Percentiles rank a stretch among this genome's conserved stretches.
Evolutionary conservation across 345 rosid species (phyloP).

Genomic region (Citrus glauca): DNA sequence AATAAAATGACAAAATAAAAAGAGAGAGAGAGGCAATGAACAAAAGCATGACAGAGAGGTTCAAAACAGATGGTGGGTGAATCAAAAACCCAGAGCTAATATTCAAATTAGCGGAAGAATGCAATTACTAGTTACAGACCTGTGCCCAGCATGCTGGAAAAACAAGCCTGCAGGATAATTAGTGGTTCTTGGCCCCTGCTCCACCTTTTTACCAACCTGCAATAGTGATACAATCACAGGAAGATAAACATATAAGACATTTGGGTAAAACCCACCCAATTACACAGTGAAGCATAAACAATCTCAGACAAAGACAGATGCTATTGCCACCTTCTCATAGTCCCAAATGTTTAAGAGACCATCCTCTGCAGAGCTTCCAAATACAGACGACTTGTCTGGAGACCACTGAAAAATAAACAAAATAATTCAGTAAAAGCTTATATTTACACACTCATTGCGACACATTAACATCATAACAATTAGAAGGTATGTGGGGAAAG

Average conservation of each 20-base stretch:
- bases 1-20: not conserved
- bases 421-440: constrained; percentile 3
- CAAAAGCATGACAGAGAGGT: not conserved
- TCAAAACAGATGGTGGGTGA: not conserved
- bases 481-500: not conserved
- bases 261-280: not conserved
- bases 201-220: constrained; percentile 51
- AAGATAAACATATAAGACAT: not conserved
- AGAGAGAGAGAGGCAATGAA: not conserved
- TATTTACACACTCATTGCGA: not conserved
- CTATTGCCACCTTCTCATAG: constrained; percentile 62
- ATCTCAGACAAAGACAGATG: not conserved
- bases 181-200: constrained; percentile 30
- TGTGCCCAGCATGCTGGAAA: constrained; percentile 77
- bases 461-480: not conserved
- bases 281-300: not conserved
- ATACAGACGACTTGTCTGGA: constrained; percentile 83
- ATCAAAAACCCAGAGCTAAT: not conserved
- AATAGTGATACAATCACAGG: not conserved
- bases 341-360: constrained; percentile 95
- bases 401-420: constrained; percentile 59
- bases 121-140: constrained; percentile 25
- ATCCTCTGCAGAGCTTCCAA: constrained; percentile 97
- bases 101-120: not conserved
- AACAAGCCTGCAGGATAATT: constrained; percentile 53